A percentile compares a stretch with the other conserved stretches of the same genome.
phyloP scores from a whole-genome alignment of 169 alveolate species.

The Plasmodium knowlesi region DNA sequence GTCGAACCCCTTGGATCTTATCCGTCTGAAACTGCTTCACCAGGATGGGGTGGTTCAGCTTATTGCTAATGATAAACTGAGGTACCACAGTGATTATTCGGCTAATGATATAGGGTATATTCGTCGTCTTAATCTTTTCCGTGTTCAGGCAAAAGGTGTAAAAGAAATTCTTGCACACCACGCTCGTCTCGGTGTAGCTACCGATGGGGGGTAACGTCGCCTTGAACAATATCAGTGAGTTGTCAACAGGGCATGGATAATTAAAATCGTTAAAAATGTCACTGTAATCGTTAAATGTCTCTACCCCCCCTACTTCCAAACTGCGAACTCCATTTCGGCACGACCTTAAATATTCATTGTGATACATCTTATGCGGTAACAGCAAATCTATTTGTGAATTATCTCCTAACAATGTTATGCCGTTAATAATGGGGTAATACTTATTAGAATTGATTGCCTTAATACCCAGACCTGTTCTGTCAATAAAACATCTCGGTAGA shows the following conservation, averaged over 20 bases:
- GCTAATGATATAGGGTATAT: slow-evolving; percentile 85
- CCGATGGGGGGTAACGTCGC: slow-evolving; percentile 86
- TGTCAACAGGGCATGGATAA: slow-evolving; percentile 41
- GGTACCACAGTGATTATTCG: slow-evolving; percentile 88
- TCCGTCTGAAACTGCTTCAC: slow-evolving; percentile 82
- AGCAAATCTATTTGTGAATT: slow-evolving; percentile 71
- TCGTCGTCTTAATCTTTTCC: slow-evolving; percentile 83
- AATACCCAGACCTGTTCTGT: slow-evolving; percentile 88
- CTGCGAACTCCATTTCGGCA: slow-evolving; percentile 4
- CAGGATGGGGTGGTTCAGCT: slow-evolving; percentile 72
- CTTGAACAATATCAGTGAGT: slow-evolving; percentile 68
- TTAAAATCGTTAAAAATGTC: slow-evolving; percentile 61
- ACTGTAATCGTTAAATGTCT: neutral
- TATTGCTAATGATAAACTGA: slow-evolving; percentile 84
- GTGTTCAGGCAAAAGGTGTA: slow-evolving; percentile 86
- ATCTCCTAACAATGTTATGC: slow-evolving; percentile 79
- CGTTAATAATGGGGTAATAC: slow-evolving; percentile 82
- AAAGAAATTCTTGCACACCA: slow-evolving; percentile 79
- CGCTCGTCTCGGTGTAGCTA: slow-evolving; percentile 83
- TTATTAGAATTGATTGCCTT: slow-evolving; percentile 80
- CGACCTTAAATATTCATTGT: neutral
- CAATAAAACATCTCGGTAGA: slow-evolving; percentile 88
- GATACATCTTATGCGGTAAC: slow-evolving; percentile 55
- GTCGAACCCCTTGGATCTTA: slow-evolving; percentile 48
- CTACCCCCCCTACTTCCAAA: neutral